Evolutionary conservation across 2,329 filamentous ascomycete genomes (phyloP).

Genomic region (Bimuria novae-zelandiae): DNA sequence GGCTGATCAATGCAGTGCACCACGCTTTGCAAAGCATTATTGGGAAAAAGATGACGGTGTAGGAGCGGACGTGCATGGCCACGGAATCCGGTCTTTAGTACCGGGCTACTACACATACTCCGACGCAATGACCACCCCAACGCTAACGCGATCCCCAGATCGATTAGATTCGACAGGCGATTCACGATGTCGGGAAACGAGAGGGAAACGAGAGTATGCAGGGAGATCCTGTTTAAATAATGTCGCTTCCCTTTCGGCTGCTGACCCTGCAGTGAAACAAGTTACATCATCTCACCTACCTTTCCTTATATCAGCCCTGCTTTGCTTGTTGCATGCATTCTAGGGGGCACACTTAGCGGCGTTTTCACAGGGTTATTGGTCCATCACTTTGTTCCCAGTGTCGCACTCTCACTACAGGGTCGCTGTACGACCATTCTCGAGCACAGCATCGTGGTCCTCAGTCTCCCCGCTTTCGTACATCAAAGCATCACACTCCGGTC

Average conservation of each 20-base stretch:
- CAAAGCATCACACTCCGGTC: not conserved
- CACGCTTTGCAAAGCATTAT: not conserved
- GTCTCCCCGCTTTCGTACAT: constrained; percentile 1
- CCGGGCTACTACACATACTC: constrained; percentile 18
- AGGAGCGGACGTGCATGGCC: constrained; percentile 10
- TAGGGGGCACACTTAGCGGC: too few species aligned
- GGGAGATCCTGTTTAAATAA: constrained; percentile 10
- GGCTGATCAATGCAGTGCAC: not conserved
- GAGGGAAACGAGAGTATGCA: constrained; percentile 8
- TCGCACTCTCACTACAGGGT: not conserved
- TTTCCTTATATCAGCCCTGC: constrained; percentile 7
- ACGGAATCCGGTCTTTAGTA: constrained; percentile 19
- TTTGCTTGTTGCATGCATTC: too few species aligned
- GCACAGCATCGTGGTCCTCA: constrained; percentile 4
- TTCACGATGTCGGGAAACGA: constrained; percentile 4
- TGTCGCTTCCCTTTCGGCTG: constrained; percentile 7
- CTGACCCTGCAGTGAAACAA: constrained; percentile 9
- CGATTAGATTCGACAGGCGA: constrained; percentile 10
- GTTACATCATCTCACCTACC: constrained; percentile 14
- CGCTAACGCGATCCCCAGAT: constrained; percentile 17
- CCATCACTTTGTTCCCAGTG: not conserved
- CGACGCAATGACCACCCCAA: constrained; percentile 17
- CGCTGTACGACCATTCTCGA: not conserved
- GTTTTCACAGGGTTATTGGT: too few species aligned
- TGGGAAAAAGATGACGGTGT: constrained; percentile 6